These are phyloP conservation scores for Metahyphopichia silvanorum DNA, from an alignment of 805 yeast species.

Conservation along the genomic window DNA sequence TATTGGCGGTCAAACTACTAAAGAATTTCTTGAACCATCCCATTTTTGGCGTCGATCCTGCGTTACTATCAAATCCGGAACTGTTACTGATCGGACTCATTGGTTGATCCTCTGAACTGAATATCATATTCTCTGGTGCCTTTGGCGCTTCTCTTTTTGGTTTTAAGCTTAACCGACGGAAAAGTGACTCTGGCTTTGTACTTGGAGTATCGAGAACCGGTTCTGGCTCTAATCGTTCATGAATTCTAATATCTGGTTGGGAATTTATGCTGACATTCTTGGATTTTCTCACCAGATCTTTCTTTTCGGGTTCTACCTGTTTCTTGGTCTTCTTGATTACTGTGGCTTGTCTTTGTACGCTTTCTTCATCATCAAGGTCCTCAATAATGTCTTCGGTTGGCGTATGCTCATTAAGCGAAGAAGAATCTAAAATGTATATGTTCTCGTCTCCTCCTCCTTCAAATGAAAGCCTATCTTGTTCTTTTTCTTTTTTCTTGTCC, in stretches of 20 bases:
- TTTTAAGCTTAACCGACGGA: slow-evolving; percentile 28
- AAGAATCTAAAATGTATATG: slow-evolving; percentile 18
- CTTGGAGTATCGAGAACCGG: background rate
- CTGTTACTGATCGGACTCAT: no score
- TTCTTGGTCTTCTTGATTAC: slow-evolving; percentile 2
- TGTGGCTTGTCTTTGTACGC: no score
- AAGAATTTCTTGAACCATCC: slow-evolving; percentile 41
- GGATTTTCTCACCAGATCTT: background rate
- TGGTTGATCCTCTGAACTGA: background rate
- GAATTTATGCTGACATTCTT: background rate
- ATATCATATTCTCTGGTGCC: slow-evolving; percentile 19
- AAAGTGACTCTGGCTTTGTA: slow-evolving; percentile 10
- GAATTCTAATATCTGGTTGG: background rate
- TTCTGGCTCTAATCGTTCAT: background rate
- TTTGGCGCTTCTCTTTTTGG: slow-evolving; percentile 40
- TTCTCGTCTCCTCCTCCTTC: slow-evolving; percentile 7
- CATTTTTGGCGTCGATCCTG: slow-evolving; percentile 14
- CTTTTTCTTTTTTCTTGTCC: no score
- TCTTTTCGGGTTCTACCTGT: slow-evolving; percentile 5
- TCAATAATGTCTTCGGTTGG: no score
- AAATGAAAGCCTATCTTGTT: slow-evolving; percentile 2
- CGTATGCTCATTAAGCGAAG: slow-evolving; percentile 18
- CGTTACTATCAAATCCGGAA: no score
- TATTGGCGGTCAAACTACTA: slow-evolving; percentile 14
- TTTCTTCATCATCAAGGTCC: no score